Evolutionary conservation across 2,329 filamentous ascomycete species (phyloP).

Genomic region (Colletotrichum sp.): DNA sequence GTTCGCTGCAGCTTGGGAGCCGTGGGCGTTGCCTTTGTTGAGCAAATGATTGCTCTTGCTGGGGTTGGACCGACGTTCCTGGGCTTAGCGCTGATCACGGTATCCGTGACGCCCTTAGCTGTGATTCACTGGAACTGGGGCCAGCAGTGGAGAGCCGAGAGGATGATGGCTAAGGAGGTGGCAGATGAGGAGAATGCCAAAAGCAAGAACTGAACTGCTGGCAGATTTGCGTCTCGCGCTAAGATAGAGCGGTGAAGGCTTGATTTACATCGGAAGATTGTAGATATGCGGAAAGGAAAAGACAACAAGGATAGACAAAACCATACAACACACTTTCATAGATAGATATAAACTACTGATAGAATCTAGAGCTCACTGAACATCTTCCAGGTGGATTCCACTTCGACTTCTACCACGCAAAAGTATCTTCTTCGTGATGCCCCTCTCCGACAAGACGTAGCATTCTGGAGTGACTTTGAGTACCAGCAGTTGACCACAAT

Average conservation of each 20-base stretch:
- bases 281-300: not conserved
- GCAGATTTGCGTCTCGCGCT: not conserved
- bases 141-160: slow-evolving; percentile 4
- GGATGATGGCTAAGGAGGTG: not conserved
- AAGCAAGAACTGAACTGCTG: not conserved
- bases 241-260: not conserved
- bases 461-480: not conserved
- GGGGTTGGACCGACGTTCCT: slow-evolving; percentile 1
- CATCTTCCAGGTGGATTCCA: not conserved
- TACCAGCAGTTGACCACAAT: not conserved
- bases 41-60: not conserved
- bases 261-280: not conserved
- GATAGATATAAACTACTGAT: not conserved
- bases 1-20: slow-evolving; percentile 4
- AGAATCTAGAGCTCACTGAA: not conserved
- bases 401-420: not conserved
- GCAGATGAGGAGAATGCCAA: not conserved
- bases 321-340: not conserved
- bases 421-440: not conserved
- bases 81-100: not conserved
- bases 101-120: slow-evolving; percentile 1
- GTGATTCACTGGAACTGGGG: slow-evolving; percentile 14
- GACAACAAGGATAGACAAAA: not conserved
- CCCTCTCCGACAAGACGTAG: not conserved
- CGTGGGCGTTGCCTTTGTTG: not conserved